Evolutionary conservation across 805 yeast genomes (phyloP).

Genomic region (Candida pseudofarinosa): DNA sequence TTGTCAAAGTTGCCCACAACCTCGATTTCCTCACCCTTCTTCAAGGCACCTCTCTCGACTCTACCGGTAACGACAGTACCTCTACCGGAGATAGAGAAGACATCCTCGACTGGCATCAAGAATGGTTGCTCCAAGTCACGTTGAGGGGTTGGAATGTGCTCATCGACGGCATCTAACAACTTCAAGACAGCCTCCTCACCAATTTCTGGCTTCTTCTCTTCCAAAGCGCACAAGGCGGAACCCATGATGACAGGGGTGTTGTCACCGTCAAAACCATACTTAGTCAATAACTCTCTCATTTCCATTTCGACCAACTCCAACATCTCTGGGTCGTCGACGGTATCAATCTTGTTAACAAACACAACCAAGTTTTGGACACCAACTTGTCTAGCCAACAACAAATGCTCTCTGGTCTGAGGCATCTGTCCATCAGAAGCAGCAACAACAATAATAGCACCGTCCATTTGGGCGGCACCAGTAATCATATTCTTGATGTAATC

Average conservation of each 20-base stretch:
- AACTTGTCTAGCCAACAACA: constrained; percentile 97
- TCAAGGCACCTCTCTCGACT: constrained; percentile 95
- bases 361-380: constrained; percentile 98
- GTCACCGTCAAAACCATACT: constrained; percentile 97
- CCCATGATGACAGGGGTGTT: constrained; percentile 98
- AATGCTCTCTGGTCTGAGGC: constrained; percentile 99
- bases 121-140: constrained; percentile 96
- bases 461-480: constrained; percentile 99
- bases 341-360: constrained; percentile 96
- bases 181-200: constrained; percentile 82
- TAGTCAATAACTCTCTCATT: constrained; percentile 91
- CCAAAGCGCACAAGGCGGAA: constrained; percentile 95
- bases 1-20: constrained; percentile 87
- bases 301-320: constrained; percentile 99
- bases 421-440: constrained; percentile 99
- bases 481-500: constrained; percentile 99
- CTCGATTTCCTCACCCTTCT: constrained; percentile 98
- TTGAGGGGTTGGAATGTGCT: constrained; percentile 89
- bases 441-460: constrained; percentile 98
- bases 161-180: constrained; percentile 89
- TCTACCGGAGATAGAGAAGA: constrained; percentile 98
- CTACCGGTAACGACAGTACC: constrained; percentile 99
- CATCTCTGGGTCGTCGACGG: constrained; percentile 98
- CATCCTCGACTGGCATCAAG: constrained; percentile 95
- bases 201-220: constrained; percentile 82